A percentile compares a stretch with the other conserved stretches of the same genome.
Conservation (phyloP, 73 alveolate species). For the Uronychia binucleata region DNA sequence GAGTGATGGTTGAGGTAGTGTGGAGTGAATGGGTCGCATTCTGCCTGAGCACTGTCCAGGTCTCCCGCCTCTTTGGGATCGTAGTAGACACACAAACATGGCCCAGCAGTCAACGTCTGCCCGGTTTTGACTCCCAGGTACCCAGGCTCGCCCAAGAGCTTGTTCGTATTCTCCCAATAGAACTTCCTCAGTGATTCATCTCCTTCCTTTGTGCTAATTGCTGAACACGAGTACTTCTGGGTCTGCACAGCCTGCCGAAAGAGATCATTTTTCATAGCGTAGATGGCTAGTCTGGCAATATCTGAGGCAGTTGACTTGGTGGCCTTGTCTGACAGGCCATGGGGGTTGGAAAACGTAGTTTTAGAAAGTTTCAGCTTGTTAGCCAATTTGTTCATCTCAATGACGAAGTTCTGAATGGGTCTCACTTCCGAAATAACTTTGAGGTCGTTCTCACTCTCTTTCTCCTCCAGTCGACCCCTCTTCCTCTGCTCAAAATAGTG, state of each 20-base stretch:
- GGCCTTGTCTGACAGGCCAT: conserved; percentile 31
- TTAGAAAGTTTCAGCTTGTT: conserved; percentile 8
- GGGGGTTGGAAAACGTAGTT: conserved; percentile 45
- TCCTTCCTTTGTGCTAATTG: neutral
- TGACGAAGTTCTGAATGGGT: conserved; percentile 28
- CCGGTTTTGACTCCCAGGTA: conserved; percentile 76
- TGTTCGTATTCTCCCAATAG: conserved; percentile 70
- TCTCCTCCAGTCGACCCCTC: neutral
- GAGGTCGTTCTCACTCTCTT: neutral
- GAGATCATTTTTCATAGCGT: conserved; percentile 17
- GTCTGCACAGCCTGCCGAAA: conserved; percentile 16
- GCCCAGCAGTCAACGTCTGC: conserved; percentile 69
- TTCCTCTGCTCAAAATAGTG: neutral
- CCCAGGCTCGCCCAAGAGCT: conserved; percentile 54
- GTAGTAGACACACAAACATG: conserved; percentile 55
- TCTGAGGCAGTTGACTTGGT: conserved; percentile 38
- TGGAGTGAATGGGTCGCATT: conserved; percentile 1
- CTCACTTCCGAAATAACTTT: neutral
- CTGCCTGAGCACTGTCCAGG: neutral
- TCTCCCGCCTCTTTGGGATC: conserved; percentile 26
- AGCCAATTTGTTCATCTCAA: conserved; percentile 60
- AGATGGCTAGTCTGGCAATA: conserved; percentile 26
- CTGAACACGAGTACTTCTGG: conserved; percentile 29
- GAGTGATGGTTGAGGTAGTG: neutral
- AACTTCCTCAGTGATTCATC: conserved; percentile 15